Evolutionary conservation across 306 rosid genomes (phyloP), one percentile per base, ranked within the genome.

Genomic region (Quercus rubra): DNA sequence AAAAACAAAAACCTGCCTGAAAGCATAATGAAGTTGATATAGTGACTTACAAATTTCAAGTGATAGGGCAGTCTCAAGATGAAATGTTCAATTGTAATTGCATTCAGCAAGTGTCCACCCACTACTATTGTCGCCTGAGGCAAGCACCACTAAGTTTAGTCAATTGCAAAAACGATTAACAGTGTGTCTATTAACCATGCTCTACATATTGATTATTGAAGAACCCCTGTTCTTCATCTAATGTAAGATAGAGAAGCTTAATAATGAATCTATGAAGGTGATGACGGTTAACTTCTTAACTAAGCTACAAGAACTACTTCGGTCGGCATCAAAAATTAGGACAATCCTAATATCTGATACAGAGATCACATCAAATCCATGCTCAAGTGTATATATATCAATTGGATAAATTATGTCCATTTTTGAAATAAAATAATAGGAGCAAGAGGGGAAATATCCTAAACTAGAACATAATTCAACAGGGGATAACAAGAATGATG

Each of bases 61-160:
- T 95, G 99, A 86, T 91, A 93, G 70, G 99, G 97, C 55, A 95
- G 77, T 86, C 99, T 92, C 89, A 95, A 84, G 80, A 95, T 95
- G 83, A 95, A 95, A 79, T 91, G 99, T 82, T 95, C 99, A 73
- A 95, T 93, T 58, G 97, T 92, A 54, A 93, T 91, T 86, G 98
- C 98, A 78, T 91, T 91, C 18, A 95, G 91, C 62, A 82, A 76
- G 86, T 93, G 94, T 20, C 98, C 99, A 13, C 94, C 97, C 52
- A 95, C 98, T 41, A 80, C 76, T 74, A 95, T 80, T 33, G 92
- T 92, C 83, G 98, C 99, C 99, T 95, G 89, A 70, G 20, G 77
- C 56, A 86, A 55, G 46, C 78, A 84, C 78, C 18, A 13, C 70
- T 59, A 79, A 41, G 23, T 54, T 61, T n/a, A 74, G 80, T 72